Percentiles rank a stretch among this genome's conserved stretches.
Evolutionary conservation across 2,329 filamentous ascomycete genomes (phyloP).

Genomic region (Arthrobotrys iridis): DNA sequence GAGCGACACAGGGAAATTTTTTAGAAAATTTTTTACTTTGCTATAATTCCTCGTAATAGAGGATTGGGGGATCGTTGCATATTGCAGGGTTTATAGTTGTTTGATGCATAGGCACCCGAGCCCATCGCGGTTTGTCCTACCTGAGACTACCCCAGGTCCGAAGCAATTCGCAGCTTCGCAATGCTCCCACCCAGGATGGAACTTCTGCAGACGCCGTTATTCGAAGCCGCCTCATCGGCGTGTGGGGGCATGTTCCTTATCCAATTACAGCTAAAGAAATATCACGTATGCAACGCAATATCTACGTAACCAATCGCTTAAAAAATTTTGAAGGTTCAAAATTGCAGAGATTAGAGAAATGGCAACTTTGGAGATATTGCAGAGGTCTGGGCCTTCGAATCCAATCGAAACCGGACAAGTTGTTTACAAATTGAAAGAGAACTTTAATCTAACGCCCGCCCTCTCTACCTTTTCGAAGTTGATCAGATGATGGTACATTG

Average conservation of each 20-base stretch:
- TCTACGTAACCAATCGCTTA: constrained; percentile 3
- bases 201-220: no score
- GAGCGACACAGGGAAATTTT: constrained; percentile 5
- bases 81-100: not conserved
- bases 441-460: not conserved
- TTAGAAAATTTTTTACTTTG: no score
- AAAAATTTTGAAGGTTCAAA: not conserved
- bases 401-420: constrained; percentile 13
- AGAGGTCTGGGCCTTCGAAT: not conserved
- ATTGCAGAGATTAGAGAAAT: not conserved
- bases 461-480: not conserved
- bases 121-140: constrained; percentile 36
- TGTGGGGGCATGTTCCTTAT: not conserved
- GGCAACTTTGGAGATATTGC: not conserved
- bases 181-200: no score
- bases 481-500: not conserved
- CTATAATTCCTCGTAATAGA: not conserved
- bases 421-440: not conserved
- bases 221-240: no score
- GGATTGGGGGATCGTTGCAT: not conserved
- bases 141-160: not conserved
- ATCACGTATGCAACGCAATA: constrained; percentile 7
- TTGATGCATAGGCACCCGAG: constrained; percentile 3
- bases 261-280: constrained; percentile 7
- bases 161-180: no score